These are phyloP conservation scores for Neurospora crassa DNA, from an alignment of 2,329 filamentous ascomycete species.

Conservation along the genomic window DNA sequence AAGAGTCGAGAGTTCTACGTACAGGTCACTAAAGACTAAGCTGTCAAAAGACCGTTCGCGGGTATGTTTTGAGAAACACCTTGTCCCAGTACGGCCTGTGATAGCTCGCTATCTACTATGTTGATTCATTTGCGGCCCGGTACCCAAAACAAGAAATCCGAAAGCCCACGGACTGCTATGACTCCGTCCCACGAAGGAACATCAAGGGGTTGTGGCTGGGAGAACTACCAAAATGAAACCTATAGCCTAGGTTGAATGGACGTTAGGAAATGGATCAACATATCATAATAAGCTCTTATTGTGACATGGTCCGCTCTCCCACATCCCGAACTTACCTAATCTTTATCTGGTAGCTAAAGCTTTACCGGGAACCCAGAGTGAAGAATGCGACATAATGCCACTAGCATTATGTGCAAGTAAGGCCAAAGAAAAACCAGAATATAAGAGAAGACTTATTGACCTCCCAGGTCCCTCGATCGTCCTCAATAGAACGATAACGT, in stretches of 20 bases:
- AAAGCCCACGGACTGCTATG: background rate
- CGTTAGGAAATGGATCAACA: background rate
- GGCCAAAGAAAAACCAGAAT: background rate
- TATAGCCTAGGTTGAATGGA: background rate
- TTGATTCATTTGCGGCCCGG: background rate
- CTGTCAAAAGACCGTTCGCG: too few species aligned
- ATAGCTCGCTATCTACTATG: background rate
- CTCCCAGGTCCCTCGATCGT: background rate
- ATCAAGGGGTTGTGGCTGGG: background rate
- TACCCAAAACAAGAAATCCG: background rate
- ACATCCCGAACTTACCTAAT: background rate
- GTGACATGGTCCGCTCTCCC: background rate
- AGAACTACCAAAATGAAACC: background rate
- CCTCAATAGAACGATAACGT: background rate
- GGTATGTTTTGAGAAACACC: too few species aligned
- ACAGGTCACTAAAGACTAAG: too few species aligned
- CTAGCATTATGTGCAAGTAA: background rate
- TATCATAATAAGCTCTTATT: background rate
- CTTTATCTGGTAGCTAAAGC: background rate
- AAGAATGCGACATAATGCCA: background rate
- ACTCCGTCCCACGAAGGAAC: background rate
- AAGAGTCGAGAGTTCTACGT: too few species aligned
- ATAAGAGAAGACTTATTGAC: background rate
- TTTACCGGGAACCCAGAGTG: background rate
- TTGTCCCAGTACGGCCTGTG: too few species aligned